phyloP scores from a whole-genome alignment of 78 protist genomes.

The Planoprotostelium fungivorum region DNA sequence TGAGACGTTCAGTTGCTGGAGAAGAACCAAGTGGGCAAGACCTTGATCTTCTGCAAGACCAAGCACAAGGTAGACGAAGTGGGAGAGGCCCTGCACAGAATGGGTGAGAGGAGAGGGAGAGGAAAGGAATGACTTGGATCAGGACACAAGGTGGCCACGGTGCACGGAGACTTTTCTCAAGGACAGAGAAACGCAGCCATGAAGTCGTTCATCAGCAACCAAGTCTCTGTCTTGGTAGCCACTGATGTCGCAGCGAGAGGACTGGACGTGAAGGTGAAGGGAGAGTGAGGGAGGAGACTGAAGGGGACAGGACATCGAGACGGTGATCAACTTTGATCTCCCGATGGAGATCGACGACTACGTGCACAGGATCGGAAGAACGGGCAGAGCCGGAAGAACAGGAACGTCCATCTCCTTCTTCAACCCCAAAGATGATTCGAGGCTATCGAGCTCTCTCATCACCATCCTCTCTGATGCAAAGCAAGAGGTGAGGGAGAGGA shows the following conservation, averaged over 20 bases:
- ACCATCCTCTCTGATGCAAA: slow-evolving; percentile 62
- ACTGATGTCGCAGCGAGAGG: slow-evolving; percentile 99
- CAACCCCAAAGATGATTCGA: slow-evolving; percentile 28
- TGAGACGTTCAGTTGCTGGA: neutral
- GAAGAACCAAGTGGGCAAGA: neutral
- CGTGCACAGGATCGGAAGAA: slow-evolving; percentile 95
- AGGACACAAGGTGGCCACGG: slow-evolving; percentile 65
- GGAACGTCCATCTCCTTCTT: slow-evolving; percentile 87
- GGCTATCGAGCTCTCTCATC: slow-evolving; percentile 43
- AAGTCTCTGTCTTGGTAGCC: slow-evolving; percentile 86
- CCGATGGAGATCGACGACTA: slow-evolving; percentile 51
- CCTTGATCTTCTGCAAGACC: neutral
- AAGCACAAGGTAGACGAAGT: neutral
- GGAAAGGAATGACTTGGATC: no score
- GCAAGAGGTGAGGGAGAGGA: slow-evolving; percentile 51
- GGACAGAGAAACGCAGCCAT: slow-evolving; percentile 92
- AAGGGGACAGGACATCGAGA: slow-evolving; percentile 40
- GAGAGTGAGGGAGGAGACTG: neutral
- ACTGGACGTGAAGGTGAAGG: slow-evolving; percentile 72
- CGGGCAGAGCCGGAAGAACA: slow-evolving; percentile 94
- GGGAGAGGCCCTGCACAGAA: neutral
- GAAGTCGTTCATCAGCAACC: slow-evolving; percentile 60
- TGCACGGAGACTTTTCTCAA: slow-evolving; percentile 99
- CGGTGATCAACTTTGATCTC: slow-evolving; percentile 66
- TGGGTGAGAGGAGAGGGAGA: no score